phyloP scores from a whole-genome alignment of 805 yeast species.

The Sugiyamaella boreocaroliniensis region DNA sequence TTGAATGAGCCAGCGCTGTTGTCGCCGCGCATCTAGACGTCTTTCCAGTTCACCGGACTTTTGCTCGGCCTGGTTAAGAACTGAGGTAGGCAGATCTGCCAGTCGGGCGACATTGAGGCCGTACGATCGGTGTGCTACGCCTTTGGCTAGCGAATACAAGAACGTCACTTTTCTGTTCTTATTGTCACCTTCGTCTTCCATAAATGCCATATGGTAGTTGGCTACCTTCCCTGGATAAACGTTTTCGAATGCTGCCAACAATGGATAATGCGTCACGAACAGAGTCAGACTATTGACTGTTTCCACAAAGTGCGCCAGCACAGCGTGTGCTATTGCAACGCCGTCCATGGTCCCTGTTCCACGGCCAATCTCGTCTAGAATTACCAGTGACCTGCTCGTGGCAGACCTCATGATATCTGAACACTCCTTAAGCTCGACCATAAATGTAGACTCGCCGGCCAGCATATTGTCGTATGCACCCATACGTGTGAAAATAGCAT shows the following conservation, averaged over 20 bases:
- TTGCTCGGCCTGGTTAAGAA: slow-evolving; percentile 22
- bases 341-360: slow-evolving; percentile 78
- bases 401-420: slow-evolving; percentile 47
- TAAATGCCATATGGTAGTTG: slow-evolving; percentile 68
- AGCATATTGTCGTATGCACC: slow-evolving; percentile 68
- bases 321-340: slow-evolving; percentile 68
- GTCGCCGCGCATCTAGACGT: background rate
- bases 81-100: slow-evolving; percentile 44
- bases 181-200: slow-evolving; percentile 32
- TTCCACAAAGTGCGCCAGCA: slow-evolving; percentile 50
- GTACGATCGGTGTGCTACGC: slow-evolving; percentile 57
- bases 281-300: slow-evolving; percentile 49
- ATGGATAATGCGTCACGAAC: slow-evolving; percentile 82
- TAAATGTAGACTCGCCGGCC: slow-evolving; percentile 74
- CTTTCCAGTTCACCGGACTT: slow-evolving; percentile 25
- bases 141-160: slow-evolving; percentile 45
- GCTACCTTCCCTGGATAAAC: slow-evolving; percentile 37
- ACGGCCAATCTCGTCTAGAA: slow-evolving; percentile 72
- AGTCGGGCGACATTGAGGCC: slow-evolving; percentile 81
- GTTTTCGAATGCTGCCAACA: slow-evolving; percentile 47
- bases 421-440: slow-evolving; percentile 69
- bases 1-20: background rate
- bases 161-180: slow-evolving; percentile 36
- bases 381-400: slow-evolving; percentile 49
- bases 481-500: slow-evolving; percentile 41